Evolutionary conservation across 768 basidiomycete species (phyloP), one percentile per base, ranked within the genome.

Genomic region (Lactarius quietus): DNA sequence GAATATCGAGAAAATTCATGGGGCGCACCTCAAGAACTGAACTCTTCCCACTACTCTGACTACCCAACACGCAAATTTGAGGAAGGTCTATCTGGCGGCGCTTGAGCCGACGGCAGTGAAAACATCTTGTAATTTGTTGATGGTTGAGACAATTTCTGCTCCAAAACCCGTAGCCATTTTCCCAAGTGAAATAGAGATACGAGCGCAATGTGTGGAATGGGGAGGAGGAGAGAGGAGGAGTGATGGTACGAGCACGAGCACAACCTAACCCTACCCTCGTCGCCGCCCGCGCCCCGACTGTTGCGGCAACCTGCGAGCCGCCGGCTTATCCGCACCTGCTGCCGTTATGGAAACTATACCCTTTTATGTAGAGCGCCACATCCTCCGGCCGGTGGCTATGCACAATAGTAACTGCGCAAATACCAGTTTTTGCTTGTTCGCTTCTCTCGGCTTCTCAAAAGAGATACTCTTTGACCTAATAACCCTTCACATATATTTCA

Each of bases 31-130:
- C 92, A 48, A 94, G 83, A 58, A 94, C 92, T 78, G 90, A 92
- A 82, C 92, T 94, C 82, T 94, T 94, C 64, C 92, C 92, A 72
- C 92, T 93, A 78, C 92, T 93, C 76, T 94, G 92, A 78, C 90
- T 92, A 36, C 92, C 92, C 20, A 94, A 82, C 57, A 94, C 92
- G 71, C 92, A 94, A 75, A 94, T 94, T 80, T 94, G 92, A 17
- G 92, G 92, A 63, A 94, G 80, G 84, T 94, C 92, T 83, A 94
- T 90, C 76, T 85, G 83, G 88, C 80, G 61, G 87, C 86, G 57
- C 84, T 86, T 28, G 88, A 84, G 71, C 92, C 92, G 67, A 94
- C 88, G 20, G 92, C 86, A 41, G 86, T 83, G 76, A 94, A 94
- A 69, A 93, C 92, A 80, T 94, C 92, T 76, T 94, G 92, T 53